Percentiles rank a stretch among this genome's conserved stretches.
Evolutionary conservation across 768 basidiomycete species (phyloP).

Genomic region (Clavulina sp.): DNA sequence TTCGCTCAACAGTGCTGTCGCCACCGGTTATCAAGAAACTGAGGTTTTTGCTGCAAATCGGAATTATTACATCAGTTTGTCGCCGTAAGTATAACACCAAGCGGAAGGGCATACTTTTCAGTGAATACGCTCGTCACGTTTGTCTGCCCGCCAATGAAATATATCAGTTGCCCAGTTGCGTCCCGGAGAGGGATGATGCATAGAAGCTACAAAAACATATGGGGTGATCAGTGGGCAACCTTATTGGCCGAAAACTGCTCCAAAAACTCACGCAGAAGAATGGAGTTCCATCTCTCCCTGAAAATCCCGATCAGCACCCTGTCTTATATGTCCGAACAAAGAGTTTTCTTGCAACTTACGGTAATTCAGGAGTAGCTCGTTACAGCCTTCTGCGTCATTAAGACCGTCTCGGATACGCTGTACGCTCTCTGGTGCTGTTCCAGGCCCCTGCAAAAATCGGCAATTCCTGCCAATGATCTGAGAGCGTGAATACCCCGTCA

Average conservation of each 20-base stretch:
- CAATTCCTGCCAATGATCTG: conserved; percentile 3
- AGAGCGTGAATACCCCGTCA: conserved; percentile 1
- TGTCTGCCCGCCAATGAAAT: conserved; percentile 2
- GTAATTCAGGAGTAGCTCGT: conserved; percentile 1
- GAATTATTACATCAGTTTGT: not conserved
- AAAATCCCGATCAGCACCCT: not conserved
- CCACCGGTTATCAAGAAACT: no score
- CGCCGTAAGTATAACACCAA: not conserved
- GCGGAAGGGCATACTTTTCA: not conserved
- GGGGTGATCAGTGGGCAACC: not conserved
- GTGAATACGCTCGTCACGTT: not conserved
- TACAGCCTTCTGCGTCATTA: not conserved
- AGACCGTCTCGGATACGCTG: not conserved
- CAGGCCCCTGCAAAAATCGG: conserved; percentile 1
- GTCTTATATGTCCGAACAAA: not conserved
- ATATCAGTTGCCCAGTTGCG: not conserved
- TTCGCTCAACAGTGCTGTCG: no score
- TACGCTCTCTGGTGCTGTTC: not conserved
- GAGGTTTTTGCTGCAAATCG: no score
- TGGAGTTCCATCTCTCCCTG: not conserved
- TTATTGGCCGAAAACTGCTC: not conserved
- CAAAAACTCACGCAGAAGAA: conserved; percentile 2
- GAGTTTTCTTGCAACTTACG: not conserved
- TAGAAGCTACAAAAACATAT: not conserved
- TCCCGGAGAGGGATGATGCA: conserved; percentile 1